phyloP scores from a whole-genome alignment of 169 alveolate genomes.

The Eimeria tenella region DNA sequence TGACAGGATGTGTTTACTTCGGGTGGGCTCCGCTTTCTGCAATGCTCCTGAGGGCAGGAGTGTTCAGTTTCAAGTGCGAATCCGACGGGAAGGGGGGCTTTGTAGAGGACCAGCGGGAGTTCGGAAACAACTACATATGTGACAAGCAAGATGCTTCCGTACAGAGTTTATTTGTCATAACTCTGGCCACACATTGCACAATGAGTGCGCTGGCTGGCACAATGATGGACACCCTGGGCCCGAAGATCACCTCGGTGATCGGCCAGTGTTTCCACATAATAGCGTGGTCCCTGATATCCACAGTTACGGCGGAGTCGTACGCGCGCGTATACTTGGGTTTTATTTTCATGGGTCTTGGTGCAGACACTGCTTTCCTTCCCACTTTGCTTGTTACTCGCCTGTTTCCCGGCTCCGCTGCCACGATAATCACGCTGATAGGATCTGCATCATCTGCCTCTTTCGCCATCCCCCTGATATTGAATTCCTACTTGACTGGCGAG shows the following conservation, averaged over 20 bases:
- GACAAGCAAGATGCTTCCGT: slow-evolving; percentile 84
- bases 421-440: slow-evolving; percentile 71
- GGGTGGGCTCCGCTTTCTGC: slow-evolving; percentile 77
- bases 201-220: slow-evolving; percentile 85
- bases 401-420: slow-evolving; percentile 74
- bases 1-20: slow-evolving; percentile 70
- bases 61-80: slow-evolving; percentile 18
- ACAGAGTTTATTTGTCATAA: slow-evolving; percentile 82
- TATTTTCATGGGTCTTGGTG: slow-evolving; percentile 77
- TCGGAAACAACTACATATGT: slow-evolving; percentile 76
- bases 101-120: slow-evolving; percentile 28
- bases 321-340: slow-evolving; percentile 15
- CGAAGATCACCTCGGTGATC: slow-evolving; percentile 81
- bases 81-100: not conserved
- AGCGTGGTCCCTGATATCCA: slow-evolving; percentile 82
- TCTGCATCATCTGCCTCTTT: slow-evolving; percentile 80
- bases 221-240: slow-evolving; percentile 82
- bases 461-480: slow-evolving; percentile 74
- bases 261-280: slow-evolving; percentile 82
- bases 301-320: slow-evolving; percentile 22
- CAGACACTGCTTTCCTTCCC: slow-evolving; percentile 76
- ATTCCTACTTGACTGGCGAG: slow-evolving; percentile 3
- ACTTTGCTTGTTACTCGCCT: slow-evolving; percentile 65
- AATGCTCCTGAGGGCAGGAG: slow-evolving; percentile 68
- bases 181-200: slow-evolving; percentile 80